Evolutionary conservation across 1,284 basidiomycete species (phyloP).

Genomic region (Papiliotrema flavescens): DNA sequence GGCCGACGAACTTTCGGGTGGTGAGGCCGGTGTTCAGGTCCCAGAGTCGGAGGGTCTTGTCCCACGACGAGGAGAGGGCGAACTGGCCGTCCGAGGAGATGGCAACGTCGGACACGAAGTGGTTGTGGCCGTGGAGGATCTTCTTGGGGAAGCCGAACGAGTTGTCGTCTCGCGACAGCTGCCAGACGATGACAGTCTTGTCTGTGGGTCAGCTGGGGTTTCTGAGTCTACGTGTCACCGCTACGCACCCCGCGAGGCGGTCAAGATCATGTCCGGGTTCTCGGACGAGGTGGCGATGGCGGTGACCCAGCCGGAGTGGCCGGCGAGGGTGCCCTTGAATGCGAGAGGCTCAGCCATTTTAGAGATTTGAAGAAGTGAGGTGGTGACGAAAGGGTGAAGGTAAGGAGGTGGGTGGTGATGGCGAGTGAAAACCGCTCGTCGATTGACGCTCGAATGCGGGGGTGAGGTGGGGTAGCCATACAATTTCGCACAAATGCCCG

Average conservation of each 20-base stretch:
- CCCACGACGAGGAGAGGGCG: constrained; percentile 98
- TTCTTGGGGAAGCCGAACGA: constrained; percentile 91
- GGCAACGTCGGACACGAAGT: constrained; percentile 99
- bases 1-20: constrained; percentile 95
- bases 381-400: neutral
- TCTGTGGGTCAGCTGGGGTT: constrained; percentile 57
- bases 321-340: constrained; percentile 87
- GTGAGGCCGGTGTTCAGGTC: constrained; percentile 93
- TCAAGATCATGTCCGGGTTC: constrained; percentile 95
- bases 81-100: constrained; percentile 99
- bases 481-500: neutral
- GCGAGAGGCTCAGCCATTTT: constrained; percentile 79
- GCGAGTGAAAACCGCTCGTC: neutral
- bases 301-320: constrained; percentile 96
- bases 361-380: neutral
- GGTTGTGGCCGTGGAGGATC: constrained; percentile 98
- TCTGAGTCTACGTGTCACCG: neutral
- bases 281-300: constrained; percentile 95
- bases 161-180: constrained; percentile 90
- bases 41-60: constrained; percentile 99
- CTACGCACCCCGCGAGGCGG: constrained; percentile 84
- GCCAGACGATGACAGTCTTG: constrained; percentile 99
- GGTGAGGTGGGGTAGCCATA: constrained; percentile 1
- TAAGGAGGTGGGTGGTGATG: neutral
- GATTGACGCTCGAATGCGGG: neutral